Evolutionary conservation across 441 rosid species (phyloP).

Genomic region (Mallotus repandus): DNA sequence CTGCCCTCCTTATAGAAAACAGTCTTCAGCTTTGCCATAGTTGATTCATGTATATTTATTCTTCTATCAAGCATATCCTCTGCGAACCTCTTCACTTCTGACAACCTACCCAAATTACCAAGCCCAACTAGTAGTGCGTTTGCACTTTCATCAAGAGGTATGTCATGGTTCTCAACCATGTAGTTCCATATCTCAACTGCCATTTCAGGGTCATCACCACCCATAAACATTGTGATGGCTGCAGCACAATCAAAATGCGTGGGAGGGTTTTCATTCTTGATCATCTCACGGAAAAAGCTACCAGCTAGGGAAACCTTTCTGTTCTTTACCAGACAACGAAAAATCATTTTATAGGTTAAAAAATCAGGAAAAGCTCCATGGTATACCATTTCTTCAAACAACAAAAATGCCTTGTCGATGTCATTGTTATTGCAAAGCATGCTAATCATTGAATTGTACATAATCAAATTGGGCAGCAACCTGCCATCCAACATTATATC

Average conservation of each 20-base stretch:
- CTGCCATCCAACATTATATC: constrained; percentile 45
- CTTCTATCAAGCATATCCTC: constrained; percentile 51
- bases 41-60: constrained; percentile 39
- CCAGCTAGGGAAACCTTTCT: constrained; percentile 41
- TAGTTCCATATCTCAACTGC: constrained; percentile 59
- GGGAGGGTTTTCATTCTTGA: constrained; percentile 53
- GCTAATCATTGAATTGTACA: constrained; percentile 50
- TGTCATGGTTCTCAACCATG: constrained; percentile 41
- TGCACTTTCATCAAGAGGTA: constrained; percentile 44
- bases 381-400: constrained; percentile 52
- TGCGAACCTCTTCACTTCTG: constrained; percentile 39
- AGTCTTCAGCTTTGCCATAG: constrained; percentile 48
- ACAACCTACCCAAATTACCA: constrained; percentile 44
- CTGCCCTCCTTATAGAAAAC: constrained; percentile 36
- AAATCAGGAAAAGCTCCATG: constrained; percentile 56
- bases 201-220: constrained; percentile 50
- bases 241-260: constrained; percentile 39
- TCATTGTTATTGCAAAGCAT: constrained; percentile 45
- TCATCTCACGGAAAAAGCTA: constrained; percentile 52
- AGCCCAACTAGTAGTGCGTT: constrained; percentile 52
- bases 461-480: constrained; percentile 42
- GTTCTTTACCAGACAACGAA: constrained; percentile 44
- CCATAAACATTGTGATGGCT: constrained; percentile 45
- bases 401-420: constrained; percentile 35
- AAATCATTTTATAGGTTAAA: constrained; percentile 47